A percentile compares a stretch with the other conserved stretches of the same genome.
These are phyloP conservation scores for Chloranthus sessilifolius DNA, from an alignment of 164 flowering plant species.

Conservation along the genomic window DNA sequence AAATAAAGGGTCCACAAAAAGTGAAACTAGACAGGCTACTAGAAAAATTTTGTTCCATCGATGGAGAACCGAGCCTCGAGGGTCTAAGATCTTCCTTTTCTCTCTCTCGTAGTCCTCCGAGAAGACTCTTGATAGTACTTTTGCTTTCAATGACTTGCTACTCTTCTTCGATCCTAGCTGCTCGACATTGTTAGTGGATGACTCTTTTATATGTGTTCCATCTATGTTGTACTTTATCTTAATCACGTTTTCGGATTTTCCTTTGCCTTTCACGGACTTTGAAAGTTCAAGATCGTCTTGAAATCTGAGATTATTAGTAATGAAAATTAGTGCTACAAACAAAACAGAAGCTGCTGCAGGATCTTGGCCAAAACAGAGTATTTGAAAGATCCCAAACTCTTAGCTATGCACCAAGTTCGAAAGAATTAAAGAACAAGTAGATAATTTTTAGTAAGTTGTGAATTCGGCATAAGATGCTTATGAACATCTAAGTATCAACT, in stretches of 20 bases:
- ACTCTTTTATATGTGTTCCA: constrained; percentile 32
- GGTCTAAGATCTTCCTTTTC: constrained; percentile 66
- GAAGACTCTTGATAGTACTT: constrained; percentile 79
- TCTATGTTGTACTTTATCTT: constrained; percentile 47
- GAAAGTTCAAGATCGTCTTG: constrained; percentile 45
- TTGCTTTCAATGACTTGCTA: constrained; percentile 52
- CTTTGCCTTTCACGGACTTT: constrained; percentile 22
- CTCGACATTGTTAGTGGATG: constrained; percentile 25
- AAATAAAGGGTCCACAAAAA: constrained; percentile 86
- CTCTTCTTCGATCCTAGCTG: constrained; percentile 10
- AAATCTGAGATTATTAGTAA: constrained; percentile 32
- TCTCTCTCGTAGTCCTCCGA: constrained; percentile 81
- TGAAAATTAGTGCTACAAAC: background rate
- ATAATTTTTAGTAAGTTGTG: too few relatives aligned
- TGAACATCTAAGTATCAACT: too few relatives aligned
- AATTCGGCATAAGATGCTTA: too few relatives aligned
- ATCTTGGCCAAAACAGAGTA: too few relatives aligned
- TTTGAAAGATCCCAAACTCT: too few relatives aligned
- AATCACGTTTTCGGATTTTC: constrained; percentile 24
- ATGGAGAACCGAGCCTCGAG: constrained; percentile 55
- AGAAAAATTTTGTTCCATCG: constrained; percentile 85
- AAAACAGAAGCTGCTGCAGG: background rate
- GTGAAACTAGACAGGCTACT: constrained; percentile 68
- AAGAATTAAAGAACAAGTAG: too few relatives aligned
- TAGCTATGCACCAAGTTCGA: too few relatives aligned